These are phyloP conservation scores for Acanthochlamys bracteata DNA, from an alignment of 106 monocot genomes.

Conservation along the genomic window DNA sequence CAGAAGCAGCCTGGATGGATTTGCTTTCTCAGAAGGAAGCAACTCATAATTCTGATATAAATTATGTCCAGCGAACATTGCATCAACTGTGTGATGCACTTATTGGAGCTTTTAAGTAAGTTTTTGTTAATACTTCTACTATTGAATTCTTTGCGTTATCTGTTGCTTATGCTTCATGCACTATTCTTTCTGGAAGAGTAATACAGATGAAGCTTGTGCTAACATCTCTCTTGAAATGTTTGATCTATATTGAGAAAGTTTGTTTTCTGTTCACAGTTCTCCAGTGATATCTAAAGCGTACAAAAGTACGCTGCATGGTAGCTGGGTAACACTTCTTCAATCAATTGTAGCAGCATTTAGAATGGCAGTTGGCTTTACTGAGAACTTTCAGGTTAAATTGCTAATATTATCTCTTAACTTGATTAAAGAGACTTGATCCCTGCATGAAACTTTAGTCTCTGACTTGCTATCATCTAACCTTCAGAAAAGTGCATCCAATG, in stretches of 20 bases:
- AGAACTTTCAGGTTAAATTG: constrained; percentile 27
- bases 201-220: too few relatives aligned
- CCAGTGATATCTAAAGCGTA: constrained; percentile 16
- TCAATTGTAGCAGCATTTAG: constrained; percentile 35
- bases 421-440: too few relatives aligned
- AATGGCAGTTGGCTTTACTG: constrained; percentile 21
- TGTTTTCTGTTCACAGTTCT: constrained; percentile 10
- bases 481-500: constrained; percentile 34
- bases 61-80: constrained; percentile 23
- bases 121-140: too few relatives aligned
- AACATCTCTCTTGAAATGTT: too few relatives aligned
- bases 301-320: constrained; percentile 21
- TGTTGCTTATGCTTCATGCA: too few relatives aligned
- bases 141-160: too few relatives aligned
- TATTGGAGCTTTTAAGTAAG: constrained; percentile 33
- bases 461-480: constrained; percentile 12
- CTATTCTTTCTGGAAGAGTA: too few relatives aligned
- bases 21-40: constrained; percentile 18
- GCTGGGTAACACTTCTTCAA: constrained; percentile 33
- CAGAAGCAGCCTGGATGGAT: constrained; percentile 22
- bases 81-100: constrained; percentile 31
- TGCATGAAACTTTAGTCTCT: background rate
- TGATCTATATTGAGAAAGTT: too few relatives aligned
- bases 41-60: constrained; percentile 11
- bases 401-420: too few relatives aligned